Percentiles rank a stretch among this genome's conserved stretches.
Conservation (phyloP, 225 moss, liverwort and hornwort species). For the Pleurozium schreberi region DNA sequence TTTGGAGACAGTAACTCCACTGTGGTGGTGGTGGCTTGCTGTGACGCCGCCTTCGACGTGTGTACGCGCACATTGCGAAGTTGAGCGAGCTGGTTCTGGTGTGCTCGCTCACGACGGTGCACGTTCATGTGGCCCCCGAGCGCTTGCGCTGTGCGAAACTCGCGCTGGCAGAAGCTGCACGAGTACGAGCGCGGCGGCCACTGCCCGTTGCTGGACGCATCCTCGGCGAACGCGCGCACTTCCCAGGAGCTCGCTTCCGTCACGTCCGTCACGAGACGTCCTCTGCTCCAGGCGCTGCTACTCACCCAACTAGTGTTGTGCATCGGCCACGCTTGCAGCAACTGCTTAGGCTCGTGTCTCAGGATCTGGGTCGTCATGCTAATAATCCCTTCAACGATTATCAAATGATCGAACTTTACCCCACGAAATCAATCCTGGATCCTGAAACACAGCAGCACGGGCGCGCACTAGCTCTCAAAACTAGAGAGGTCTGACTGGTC, state of each 20-base stretch:
- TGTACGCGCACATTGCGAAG: constrained; percentile 9
- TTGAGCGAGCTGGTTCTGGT: constrained; percentile 51
- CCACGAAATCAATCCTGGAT: neutral
- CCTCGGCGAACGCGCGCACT: constrained; percentile 69
- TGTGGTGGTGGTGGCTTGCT: neutral
- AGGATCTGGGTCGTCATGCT: constrained; percentile 25
- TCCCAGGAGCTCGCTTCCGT: constrained; percentile 38
- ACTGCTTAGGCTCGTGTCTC: neutral
- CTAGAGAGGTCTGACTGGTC: neutral
- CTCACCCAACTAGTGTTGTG: neutral
- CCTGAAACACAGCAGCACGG: neutral
- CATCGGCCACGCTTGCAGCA: constrained; percentile 15
- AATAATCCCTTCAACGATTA: neutral
- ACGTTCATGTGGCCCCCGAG: constrained; percentile 88
- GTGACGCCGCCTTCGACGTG: neutral
- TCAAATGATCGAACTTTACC: neutral
- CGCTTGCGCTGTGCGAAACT: constrained; percentile 81
- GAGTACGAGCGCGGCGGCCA: constrained; percentile 82
- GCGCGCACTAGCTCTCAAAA: neutral
- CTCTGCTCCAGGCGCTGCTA: constrained; percentile 17
- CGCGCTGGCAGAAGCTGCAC: constrained; percentile 72
- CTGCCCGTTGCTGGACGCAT: constrained; percentile 55
- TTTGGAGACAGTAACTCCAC: neutral
- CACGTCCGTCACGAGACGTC: neutral
- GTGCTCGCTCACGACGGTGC: constrained; percentile 63